These are phyloP conservation scores for Didymella arachidicola DNA, from an alignment of 2,329 filamentous ascomycete species.

Conservation along the genomic window DNA sequence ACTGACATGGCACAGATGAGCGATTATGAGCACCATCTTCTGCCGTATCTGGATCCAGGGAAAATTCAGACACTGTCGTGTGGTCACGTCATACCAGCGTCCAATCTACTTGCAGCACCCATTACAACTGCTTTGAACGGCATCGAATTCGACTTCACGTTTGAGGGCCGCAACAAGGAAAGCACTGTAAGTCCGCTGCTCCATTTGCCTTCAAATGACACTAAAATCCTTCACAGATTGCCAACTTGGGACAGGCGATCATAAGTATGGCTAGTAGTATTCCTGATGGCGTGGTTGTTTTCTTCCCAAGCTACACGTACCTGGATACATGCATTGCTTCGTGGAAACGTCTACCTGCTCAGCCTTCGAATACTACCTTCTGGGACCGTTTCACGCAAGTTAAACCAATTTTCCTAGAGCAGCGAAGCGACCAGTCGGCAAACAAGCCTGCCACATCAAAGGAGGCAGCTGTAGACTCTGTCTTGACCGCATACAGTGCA, in stretches of 20 bases:
- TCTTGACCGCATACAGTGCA: conserved; percentile 75
- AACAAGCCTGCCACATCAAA: conserved; percentile 63
- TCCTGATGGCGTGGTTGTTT: conserved; percentile 89
- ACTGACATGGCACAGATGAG: conserved; percentile 64
- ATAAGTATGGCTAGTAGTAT: conserved; percentile 75
- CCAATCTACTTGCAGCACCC: conserved; percentile 81
- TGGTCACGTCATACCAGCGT: conserved; percentile 87
- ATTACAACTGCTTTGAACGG: conserved; percentile 62
- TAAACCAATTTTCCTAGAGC: conserved; percentile 61
- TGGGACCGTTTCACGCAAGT: conserved; percentile 66
- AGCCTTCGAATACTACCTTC: conserved; percentile 20
- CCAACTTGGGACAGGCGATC: conserved; percentile 76
- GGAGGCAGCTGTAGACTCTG: conserved; percentile 67
- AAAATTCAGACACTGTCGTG: conserved; percentile 85
- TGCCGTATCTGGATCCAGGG: conserved; percentile 71
- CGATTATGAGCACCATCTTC: conserved; percentile 86
- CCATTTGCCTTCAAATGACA: background rate
- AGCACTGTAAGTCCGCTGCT: conserved; percentile 60
- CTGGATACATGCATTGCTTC: conserved; percentile 70
- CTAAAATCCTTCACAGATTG: conserved; percentile 56
- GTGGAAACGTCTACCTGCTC: conserved; percentile 49
- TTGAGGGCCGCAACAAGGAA: conserved; percentile 74
- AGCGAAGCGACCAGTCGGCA: conserved; percentile 55
- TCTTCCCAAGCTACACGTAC: conserved; percentile 95
- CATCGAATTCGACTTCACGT: conserved; percentile 83